phyloP scores from a whole-genome alignment of 257 asterid genomes.

The Leptodermis oblonga region DNA sequence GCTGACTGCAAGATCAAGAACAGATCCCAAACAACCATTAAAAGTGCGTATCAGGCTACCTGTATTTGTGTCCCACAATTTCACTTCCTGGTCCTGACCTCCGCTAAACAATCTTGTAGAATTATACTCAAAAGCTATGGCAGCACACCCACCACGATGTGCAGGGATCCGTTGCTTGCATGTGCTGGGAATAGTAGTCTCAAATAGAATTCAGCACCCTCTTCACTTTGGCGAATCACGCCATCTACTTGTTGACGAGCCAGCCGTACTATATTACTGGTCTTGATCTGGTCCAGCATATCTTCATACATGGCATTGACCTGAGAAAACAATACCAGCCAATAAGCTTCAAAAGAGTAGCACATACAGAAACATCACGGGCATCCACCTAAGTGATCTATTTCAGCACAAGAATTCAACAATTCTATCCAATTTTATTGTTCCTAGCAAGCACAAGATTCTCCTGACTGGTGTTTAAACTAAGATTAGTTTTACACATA shows the following conservation, averaged over 20 bases:
- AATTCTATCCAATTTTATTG: neutral
- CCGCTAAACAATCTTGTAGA: constrained; percentile 72
- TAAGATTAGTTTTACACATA: neutral
- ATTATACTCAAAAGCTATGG: constrained; percentile 58
- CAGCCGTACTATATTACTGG: constrained; percentile 51
- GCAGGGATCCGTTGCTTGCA: constrained; percentile 87
- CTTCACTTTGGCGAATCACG: constrained; percentile 83
- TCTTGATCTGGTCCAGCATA: constrained; percentile 54
- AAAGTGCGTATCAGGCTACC: constrained; percentile 53
- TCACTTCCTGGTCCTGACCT: constrained; percentile 82
- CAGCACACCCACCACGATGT: constrained; percentile 84
- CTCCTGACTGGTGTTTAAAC: neutral
- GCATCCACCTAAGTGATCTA: neutral
- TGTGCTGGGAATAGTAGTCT: constrained; percentile 67
- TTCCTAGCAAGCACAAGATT: neutral
- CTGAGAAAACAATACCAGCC: constrained; percentile 28
- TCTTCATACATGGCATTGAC: constrained; percentile 77
- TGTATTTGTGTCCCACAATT: constrained; percentile 72
- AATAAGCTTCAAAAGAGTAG: neutral
- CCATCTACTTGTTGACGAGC: constrained; percentile 94
- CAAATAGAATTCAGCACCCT: constrained; percentile 77
- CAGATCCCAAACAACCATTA: constrained; percentile 70
- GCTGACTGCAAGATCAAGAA: constrained; percentile 71
- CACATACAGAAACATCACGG: neutral
- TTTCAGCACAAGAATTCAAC: neutral